Conservation (phyloP, 73 alveolate species). For the Tetrahymena borealis region DNA sequence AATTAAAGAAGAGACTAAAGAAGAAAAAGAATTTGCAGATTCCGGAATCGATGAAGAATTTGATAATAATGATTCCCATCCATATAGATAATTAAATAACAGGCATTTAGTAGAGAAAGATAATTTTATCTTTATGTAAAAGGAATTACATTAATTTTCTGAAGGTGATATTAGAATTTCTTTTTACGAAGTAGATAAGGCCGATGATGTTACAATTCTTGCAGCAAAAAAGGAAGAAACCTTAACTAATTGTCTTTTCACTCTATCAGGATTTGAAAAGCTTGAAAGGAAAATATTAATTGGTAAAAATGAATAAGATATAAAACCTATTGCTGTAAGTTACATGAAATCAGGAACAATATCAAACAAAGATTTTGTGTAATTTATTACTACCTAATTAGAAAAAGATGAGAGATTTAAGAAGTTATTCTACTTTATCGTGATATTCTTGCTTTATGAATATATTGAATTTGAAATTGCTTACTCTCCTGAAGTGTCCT, state of each 20-base stretch:
- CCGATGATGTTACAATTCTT: background rate
- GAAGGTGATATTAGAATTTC: background rate
- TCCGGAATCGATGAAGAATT: background rate
- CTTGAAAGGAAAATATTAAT: background rate
- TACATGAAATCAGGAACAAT: background rate
- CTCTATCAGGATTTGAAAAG: background rate
- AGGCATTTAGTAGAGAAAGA: background rate
- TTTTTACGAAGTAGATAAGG: background rate
- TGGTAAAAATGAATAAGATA: background rate
- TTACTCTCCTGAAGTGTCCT: background rate
- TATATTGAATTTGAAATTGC: background rate
- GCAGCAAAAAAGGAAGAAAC: background rate
- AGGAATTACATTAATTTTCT: background rate
- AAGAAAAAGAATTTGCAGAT: background rate
- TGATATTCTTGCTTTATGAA: background rate
- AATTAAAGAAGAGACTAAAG: background rate
- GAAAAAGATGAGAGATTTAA: background rate
- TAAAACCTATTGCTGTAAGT: background rate
- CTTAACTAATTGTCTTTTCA: background rate
- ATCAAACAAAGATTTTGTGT: background rate
- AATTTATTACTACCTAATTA: background rate
- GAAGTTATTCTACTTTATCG: background rate
- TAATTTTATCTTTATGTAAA: background rate
- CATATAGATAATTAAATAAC: background rate
- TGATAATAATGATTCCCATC: background rate